Base-by-base conservation (phyloP, 129 eudicot genomes). In the Saposhnikovia divaricata region DNA sequence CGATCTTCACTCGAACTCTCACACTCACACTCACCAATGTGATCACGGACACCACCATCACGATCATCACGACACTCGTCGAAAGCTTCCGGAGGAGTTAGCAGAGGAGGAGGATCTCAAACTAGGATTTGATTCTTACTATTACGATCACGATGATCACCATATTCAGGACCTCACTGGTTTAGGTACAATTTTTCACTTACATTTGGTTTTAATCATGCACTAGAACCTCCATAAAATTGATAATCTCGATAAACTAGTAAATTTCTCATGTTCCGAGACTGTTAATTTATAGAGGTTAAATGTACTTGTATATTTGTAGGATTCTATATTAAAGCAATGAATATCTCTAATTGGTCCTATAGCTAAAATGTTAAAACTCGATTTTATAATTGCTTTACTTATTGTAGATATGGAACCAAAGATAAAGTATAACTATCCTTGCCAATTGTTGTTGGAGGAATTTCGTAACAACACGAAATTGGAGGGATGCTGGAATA, bases 91-190 rank as follows among this genome's bases (percentile, higher is more conserved):
- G 18, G 98, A 92, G 78, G 98, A 95, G 77, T 75, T 95, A 85
- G 97, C 97, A 9, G 98, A 95, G 77, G 97, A 91, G 83, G 98
- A 95, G 78, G 97, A 95, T 86, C 91, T 95, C 79, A 82, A 82
- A 76, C 79, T 72, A 28, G 91, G 92, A 48, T 85, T 65, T 75
- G 84, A 81, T 83, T 78, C 83, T 14, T 82, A 82, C 43, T 73
- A 81, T 21, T 81, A 81, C 72, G 77, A 83, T 51, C 80, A 81
- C 15, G 73, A 79, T 25, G 57, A 82, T 73, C 84, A 84, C 71
- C 63, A 83, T 74, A 83, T 70, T 31, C 85, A 14, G 25, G 89
- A 86, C 77, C 87, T 93, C 43, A 77, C 89, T 61, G 93, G 91
- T 8, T 80, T 89, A 11, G 94, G 98, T 91, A 87, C 82, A 46